These are phyloP conservation scores for Zygoascus tannicola DNA, from an alignment of 805 yeast genomes.

Conservation along the genomic window DNA sequence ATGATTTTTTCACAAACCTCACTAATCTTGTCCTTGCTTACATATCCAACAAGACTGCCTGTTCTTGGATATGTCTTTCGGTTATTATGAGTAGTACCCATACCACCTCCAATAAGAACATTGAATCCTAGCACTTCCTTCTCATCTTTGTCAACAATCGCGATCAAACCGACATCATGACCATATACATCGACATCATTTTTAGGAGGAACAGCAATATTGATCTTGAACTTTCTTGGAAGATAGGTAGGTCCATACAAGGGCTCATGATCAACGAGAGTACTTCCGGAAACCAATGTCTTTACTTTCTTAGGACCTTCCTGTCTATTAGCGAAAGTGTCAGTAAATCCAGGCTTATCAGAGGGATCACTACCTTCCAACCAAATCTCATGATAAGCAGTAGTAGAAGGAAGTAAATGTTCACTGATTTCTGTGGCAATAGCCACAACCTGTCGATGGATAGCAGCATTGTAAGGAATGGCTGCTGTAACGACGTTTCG, in stretches of 20 bases:
- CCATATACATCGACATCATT: conserved; percentile 96
- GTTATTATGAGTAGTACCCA: conserved; percentile 97
- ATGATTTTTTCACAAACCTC: conserved; percentile 82
- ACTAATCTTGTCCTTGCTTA: conserved; percentile 55
- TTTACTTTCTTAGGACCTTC: conserved; percentile 76
- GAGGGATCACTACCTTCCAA: conserved; percentile 71
- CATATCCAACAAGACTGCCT: conserved; percentile 79
- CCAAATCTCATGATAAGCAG: conserved; percentile 97
- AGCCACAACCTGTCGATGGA: conserved; percentile 65
- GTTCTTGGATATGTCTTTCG: conserved; percentile 94
- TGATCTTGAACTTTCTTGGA: conserved; percentile 93
- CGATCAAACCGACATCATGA: conserved; percentile 86
- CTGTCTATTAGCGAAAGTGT: conserved; percentile 53
- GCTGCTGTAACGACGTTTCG: conserved; percentile 92
- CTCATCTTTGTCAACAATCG: conserved; percentile 55
- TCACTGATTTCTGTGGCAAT: conserved; percentile 63
- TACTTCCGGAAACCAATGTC: conserved; percentile 77
- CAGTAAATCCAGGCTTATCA: conserved; percentile 58
- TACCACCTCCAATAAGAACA: conserved; percentile 93
- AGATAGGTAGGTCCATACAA: conserved; percentile 76
- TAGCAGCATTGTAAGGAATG: conserved; percentile 72
- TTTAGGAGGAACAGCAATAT: conserved; percentile 90
- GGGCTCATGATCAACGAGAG: conserved; percentile 75
- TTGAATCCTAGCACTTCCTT: conserved; percentile 66
- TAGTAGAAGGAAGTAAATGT: conserved; percentile 77